phyloP scores from a whole-genome alignment of 192 early-diverging fungal genomes.

The Chytriomyces sp. region DNA sequence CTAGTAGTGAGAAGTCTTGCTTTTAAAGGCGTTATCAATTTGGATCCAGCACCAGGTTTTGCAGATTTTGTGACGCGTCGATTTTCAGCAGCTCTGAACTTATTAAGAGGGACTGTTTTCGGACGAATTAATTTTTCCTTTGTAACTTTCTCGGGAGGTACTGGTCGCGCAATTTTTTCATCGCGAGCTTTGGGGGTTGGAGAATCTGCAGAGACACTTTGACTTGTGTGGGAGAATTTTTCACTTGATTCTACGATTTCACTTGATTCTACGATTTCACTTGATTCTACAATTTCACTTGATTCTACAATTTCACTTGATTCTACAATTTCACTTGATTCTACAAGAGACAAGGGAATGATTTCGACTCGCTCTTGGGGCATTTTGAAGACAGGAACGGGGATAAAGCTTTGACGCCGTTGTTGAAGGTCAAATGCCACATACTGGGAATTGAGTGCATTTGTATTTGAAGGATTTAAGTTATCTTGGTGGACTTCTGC shows the following conservation, averaged over 20 bases:
- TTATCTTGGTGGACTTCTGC: too few species aligned
- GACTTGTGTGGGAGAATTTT: too few species aligned
- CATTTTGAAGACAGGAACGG: background rate
- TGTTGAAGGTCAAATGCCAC: background rate
- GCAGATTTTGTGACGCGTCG: background rate
- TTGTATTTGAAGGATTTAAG: too few species aligned
- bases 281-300: background rate
- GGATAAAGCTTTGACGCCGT: constrained; percentile 11
- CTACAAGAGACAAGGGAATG: constrained; percentile 16
- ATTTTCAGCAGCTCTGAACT: background rate
- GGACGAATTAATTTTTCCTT: background rate
- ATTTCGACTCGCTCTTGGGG: constrained; percentile 19
- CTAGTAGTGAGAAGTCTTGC: background rate
- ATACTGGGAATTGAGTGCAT: background rate
- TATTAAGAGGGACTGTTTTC: background rate
- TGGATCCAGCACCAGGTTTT: background rate
- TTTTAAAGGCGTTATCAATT: background rate
- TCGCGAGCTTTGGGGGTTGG: too few species aligned
- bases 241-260: background rate
- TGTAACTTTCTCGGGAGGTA: background rate
- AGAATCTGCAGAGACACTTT: too few species aligned
- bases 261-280: background rate
- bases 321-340: background rate
- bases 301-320: background rate
- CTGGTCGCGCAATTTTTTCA: background rate